Base-by-base conservation (phyloP, 2,329 filamentous ascomycete species). In the Nothopassalora personata region DNA sequence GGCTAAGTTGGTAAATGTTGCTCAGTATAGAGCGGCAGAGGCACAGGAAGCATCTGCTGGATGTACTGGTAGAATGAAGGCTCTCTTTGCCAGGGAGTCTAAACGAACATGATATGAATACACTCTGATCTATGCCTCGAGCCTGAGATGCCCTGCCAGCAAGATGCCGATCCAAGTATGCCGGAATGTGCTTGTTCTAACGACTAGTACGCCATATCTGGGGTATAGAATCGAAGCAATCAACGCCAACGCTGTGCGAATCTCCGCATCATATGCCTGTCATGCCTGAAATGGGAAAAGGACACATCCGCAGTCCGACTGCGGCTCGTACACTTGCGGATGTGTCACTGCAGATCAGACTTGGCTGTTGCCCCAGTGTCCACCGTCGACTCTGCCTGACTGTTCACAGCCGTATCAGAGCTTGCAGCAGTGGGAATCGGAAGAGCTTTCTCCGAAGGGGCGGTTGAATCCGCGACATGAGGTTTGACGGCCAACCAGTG, bases 401-500 rank as follows among this genome's bases (percentile, higher is more conserved):
- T 50, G 31, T 53, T 60, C 10, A 63, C 56, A 27, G 55, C 52
- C 23, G 58, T 58, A 23, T 60, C 52, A 9, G 58, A 63, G 48
- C 58, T 60, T 27, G 54, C 54, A 4, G 56, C n/a, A 4, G 60
- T 57, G 15, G 31, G 27, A 15, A 54, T 18, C n/a, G 48, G 39
- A 3, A 60, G 4, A 5, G 54, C 55, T 28, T 45, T 58, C 54
- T 56, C 55, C 43, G 61, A 64, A 23, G 54, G 57, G 9, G 61
- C 54, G 36, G 57, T 28, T 28, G 61, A 62, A 34, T 43, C 51
- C 19, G 47, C 54, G 8, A n/a, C 49, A n/a, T 15, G 28, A 11
- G 66, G 67, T 61, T 70, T 70, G 52, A 66, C 68, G 9, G 68
- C 68, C 11, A 70, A 54, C 67, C 67, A 69, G 51, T 67, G 66